Evolutionary conservation across 805 yeast genomes (phyloP).

Genomic region (Ascoidea rubescens): DNA sequence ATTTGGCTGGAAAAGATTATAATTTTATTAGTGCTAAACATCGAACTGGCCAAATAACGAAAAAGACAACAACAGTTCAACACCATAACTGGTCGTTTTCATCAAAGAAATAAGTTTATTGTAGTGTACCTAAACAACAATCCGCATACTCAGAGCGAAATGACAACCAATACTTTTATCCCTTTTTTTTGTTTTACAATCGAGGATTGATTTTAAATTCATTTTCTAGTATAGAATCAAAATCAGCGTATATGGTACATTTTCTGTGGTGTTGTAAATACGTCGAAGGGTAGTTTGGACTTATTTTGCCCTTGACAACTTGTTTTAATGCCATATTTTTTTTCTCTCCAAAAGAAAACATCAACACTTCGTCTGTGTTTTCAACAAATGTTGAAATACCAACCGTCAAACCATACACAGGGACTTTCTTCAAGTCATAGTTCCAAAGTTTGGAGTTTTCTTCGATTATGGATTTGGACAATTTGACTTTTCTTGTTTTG

Average conservation of each 20-base stretch:
- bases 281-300: constrained; percentile 32
- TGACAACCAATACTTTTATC: too few relatives aligned
- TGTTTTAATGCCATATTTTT: constrained; percentile 33
- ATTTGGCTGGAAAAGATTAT: too few relatives aligned
- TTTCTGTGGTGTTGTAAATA: constrained; percentile 34
- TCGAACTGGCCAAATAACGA: too few relatives aligned
- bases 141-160: too few relatives aligned
- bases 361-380: constrained; percentile 36
- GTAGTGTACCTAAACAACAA: too few relatives aligned
- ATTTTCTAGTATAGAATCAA: not conserved
- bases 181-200: too few relatives aligned
- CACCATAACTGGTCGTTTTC: too few relatives aligned
- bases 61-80: too few relatives aligned
- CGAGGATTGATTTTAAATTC: too few relatives aligned
- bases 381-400: constrained; percentile 46
- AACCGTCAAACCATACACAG: constrained; percentile 35
- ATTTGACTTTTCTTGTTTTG: constrained; percentile 29
- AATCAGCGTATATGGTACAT: constrained; percentile 8
- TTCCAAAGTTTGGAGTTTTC: constrained; percentile 42
- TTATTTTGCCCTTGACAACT: constrained; percentile 27
- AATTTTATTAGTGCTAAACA: too few relatives aligned
- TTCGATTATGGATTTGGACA: constrained; percentile 34
- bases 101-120: too few relatives aligned
- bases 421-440: constrained; percentile 32
- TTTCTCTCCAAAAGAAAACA: constrained; percentile 34